Base-by-base conservation (phyloP, 2,329 filamentous ascomycete genomes). In the Aspergillus floridensis region DNA sequence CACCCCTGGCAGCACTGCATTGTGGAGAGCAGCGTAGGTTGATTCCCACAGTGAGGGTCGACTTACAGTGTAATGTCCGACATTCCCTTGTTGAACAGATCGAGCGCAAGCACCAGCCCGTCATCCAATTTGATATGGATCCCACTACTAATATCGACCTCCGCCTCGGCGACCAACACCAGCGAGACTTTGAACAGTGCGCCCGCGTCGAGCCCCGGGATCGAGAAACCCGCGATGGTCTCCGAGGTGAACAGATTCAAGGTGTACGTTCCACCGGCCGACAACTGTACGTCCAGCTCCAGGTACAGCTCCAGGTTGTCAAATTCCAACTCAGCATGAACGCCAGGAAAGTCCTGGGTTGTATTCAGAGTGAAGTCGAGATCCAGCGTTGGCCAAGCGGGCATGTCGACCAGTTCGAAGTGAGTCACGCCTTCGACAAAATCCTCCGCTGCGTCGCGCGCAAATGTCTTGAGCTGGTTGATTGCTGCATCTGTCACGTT, bases 81-180 rank as follows among this genome's bases (percentile, higher is more conserved):
- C 4, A 59, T 29, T n/a, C 55, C 46, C 21, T 48, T 47, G 19
- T 56, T 56, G 44, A 59, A 59, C 21, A 59, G 32, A 21, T 55
- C 57, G 10, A 59, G 35, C 14, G 49, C 47, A 10, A 59, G 44
- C 11, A 32, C 12, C 14, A 59, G 32, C 11, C 52, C 52, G 7
- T 59, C 47, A 22, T 59, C 57, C 14, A 59, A 38, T 24, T 59
- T 55, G 14, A 59, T 51, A 24, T 59, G 57, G 29, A 59, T 55
- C 19, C 57, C 57, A 31, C 52, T 55, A 31, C 52, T 51, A n/a
- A 59, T 56, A 16, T 59, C 57, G 21, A 59, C 50, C 26, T 59
- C 57, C 8, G 57, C 57, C 38, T 59, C 46, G 3, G 57, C 57
- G 4, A 59, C 47, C 1, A 59, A 52, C 22, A 59, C 52, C 3